phyloP scores from a whole-genome alignment of 768 basidiomycete species.

The Kondoa malvinella region DNA sequence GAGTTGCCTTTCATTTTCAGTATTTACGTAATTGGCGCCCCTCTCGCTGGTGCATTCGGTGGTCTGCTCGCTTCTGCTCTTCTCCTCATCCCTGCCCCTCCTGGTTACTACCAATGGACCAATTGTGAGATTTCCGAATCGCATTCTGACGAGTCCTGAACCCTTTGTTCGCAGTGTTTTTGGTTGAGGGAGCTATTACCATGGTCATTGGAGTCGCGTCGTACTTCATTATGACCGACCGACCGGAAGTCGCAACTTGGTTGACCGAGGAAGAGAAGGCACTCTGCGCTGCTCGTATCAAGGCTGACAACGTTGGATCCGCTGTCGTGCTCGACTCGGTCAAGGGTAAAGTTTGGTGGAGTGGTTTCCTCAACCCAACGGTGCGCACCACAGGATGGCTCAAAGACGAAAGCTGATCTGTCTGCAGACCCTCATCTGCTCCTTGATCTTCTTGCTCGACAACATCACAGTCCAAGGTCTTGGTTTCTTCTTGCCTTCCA shows the following conservation, averaged over 20 bases:
- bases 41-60: constrained; percentile 24
- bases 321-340: constrained; percentile 23
- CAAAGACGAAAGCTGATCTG: too few relatives aligned
- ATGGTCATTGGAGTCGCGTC: constrained; percentile 12
- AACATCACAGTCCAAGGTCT: constrained; percentile 22
- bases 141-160: too few relatives aligned
- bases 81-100: constrained; percentile 9
- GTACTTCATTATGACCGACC: constrained; percentile 19
- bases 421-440: constrained; percentile 18
- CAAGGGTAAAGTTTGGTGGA: constrained; percentile 9
- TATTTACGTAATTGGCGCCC: constrained; percentile 26
- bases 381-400: too few relatives aligned
- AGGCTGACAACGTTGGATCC: constrained; percentile 24
- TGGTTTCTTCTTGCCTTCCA: constrained; percentile 20
- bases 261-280: constrained; percentile 18
- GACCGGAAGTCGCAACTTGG: constrained; percentile 20
- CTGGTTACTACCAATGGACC: constrained; percentile 1
- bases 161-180: too few relatives aligned
- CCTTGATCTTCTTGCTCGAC: constrained; percentile 26
- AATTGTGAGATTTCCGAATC: too few relatives aligned
- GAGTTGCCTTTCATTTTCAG: constrained; percentile 20
- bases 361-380: constrained; percentile 15
- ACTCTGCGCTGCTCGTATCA: constrained; percentile 22
- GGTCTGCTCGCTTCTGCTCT: constrained; percentile 26
- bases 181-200: constrained; percentile 21